Conservation (phyloP, 2,329 filamentous ascomycete genomes). For the Aspergillus floridensis region DNA sequence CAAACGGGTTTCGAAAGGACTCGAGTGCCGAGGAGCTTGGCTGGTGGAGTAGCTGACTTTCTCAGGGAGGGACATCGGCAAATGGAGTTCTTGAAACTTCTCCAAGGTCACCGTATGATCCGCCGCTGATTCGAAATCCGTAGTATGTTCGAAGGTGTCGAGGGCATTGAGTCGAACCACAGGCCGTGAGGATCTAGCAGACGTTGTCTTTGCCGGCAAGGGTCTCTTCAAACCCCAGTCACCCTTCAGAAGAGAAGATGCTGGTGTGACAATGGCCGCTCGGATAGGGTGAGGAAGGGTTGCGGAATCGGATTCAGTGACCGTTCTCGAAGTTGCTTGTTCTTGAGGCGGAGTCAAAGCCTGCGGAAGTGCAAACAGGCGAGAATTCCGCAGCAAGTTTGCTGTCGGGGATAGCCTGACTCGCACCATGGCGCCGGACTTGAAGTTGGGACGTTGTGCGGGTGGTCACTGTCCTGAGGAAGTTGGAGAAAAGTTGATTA, state of each 20-base stretch:
- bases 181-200: slow-evolving; percentile 66
- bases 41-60: slow-evolving; percentile 33
- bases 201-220: slow-evolving; percentile 72
- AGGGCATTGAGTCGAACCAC: slow-evolving; percentile 72
- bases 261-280: slow-evolving; percentile 76
- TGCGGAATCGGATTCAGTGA: slow-evolving; percentile 62
- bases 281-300: slow-evolving; percentile 78
- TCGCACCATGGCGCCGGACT: slow-evolving; percentile 41
- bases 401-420: slow-evolving; percentile 58
- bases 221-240: slow-evolving; percentile 93
- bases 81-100: slow-evolving; percentile 81
- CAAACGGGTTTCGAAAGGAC: slow-evolving; percentile 42
- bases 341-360: slow-evolving; percentile 64
- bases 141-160: slow-evolving; percentile 83
- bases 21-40: slow-evolving; percentile 32
- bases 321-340: slow-evolving; percentile 49
- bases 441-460: slow-evolving; percentile 20
- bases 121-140: slow-evolving; percentile 79
- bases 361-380: slow-evolving; percentile 82
- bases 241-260: slow-evolving; percentile 68
- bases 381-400: slow-evolving; percentile 76
- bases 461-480: slow-evolving; percentile 14
- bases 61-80: slow-evolving; percentile 62
- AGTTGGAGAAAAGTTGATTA: slow-evolving; percentile 35
- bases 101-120: slow-evolving; percentile 77